phyloP scores from a whole-genome alignment of 129 eudicot species.

The Scalesia atractyloides region DNA sequence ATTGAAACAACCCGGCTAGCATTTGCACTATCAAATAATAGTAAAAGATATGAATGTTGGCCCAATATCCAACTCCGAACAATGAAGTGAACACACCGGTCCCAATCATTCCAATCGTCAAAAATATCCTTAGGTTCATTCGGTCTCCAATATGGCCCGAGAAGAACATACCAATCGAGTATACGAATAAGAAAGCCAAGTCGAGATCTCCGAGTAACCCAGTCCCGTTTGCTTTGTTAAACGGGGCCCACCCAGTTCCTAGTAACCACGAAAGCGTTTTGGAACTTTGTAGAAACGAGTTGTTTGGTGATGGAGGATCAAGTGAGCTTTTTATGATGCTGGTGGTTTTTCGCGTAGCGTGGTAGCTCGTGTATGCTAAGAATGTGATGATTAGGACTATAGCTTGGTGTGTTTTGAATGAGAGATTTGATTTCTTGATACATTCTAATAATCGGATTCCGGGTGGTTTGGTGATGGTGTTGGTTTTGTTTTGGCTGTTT shows the following conservation, averaged over 20 bases:
- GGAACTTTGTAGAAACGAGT: slow-evolving; percentile 45
- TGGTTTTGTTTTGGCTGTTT: slow-evolving; percentile 13
- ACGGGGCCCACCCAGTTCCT: slow-evolving; percentile 87
- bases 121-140: slow-evolving; percentile 74
- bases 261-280: slow-evolving; percentile 39
- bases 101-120: slow-evolving; percentile 94
- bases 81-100: slow-evolving; percentile 88
- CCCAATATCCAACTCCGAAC: slow-evolving; percentile 91
- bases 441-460: slow-evolving; percentile 67
- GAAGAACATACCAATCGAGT: slow-evolving; percentile 85
- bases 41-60: slow-evolving; percentile 66
- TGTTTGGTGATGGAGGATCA: slow-evolving; percentile 63
- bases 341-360: slow-evolving; percentile 83
- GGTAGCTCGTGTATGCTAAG: slow-evolving; percentile 73
- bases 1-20: slow-evolving; percentile 93
- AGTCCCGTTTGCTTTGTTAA: slow-evolving; percentile 71
- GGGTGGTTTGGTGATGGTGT: slow-evolving; percentile 43
- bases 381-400: slow-evolving; percentile 74
- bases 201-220: slow-evolving; percentile 88
- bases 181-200: slow-evolving; percentile 77
- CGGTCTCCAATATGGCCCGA: slow-evolving; percentile 93
- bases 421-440: slow-evolving; percentile 43
- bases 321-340: slow-evolving; percentile 93
- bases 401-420: slow-evolving; percentile 75
- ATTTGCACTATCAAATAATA: slow-evolving; percentile 79